Evolutionary conservation across 352 stramenopile genomes (phyloP).

Genomic region (Globisporangium carolinianum): DNA sequence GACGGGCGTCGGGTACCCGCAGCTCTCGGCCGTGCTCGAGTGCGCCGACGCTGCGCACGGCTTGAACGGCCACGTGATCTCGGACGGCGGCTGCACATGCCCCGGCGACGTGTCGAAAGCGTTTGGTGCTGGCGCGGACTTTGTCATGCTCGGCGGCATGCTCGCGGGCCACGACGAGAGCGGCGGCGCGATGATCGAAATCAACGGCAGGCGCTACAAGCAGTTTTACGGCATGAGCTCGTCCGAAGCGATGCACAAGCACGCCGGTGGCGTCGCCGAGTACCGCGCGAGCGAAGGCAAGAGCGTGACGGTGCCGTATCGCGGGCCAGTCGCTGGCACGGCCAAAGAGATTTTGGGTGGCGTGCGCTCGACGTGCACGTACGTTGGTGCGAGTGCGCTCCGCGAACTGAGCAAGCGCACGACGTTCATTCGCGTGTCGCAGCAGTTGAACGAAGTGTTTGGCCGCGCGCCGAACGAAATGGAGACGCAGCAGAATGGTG

Average conservation of each 20-base stretch:
- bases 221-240: slow-evolving; percentile 93
- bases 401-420: slow-evolving; percentile 92
- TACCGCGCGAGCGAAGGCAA: slow-evolving; percentile 91
- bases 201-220: slow-evolving; percentile 71
- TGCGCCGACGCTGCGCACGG: slow-evolving; percentile 88
- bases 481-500: slow-evolving; percentile 27
- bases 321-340: slow-evolving; percentile 68
- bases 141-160: slow-evolving; percentile 92
- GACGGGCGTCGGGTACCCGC: slow-evolving; percentile 89
- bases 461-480: slow-evolving; percentile 74
- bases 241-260: slow-evolving; percentile 90
- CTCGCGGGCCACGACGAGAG: slow-evolving; percentile 89
- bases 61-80: slow-evolving; percentile 85
- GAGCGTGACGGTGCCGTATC: slow-evolving; percentile 86
- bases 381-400: slow-evolving; percentile 84
- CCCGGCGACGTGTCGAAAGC: slow-evolving; percentile 88
- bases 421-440: slow-evolving; percentile 90
- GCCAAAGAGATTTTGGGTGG: slow-evolving; percentile 89
- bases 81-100: slow-evolving; percentile 86
- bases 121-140: slow-evolving; percentile 88
- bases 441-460: slow-evolving; percentile 92
- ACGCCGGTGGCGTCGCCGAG: slow-evolving; percentile 85
- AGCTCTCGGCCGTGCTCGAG: slow-evolving; percentile 88
- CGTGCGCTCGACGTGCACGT: slow-evolving; percentile 90
- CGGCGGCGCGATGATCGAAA: slow-evolving; percentile 77